Evolutionary conservation across 345 rosid genomes (phyloP), one percentile per base, ranked within the genome.

Genomic region (Carallia pectinifolia): DNA sequence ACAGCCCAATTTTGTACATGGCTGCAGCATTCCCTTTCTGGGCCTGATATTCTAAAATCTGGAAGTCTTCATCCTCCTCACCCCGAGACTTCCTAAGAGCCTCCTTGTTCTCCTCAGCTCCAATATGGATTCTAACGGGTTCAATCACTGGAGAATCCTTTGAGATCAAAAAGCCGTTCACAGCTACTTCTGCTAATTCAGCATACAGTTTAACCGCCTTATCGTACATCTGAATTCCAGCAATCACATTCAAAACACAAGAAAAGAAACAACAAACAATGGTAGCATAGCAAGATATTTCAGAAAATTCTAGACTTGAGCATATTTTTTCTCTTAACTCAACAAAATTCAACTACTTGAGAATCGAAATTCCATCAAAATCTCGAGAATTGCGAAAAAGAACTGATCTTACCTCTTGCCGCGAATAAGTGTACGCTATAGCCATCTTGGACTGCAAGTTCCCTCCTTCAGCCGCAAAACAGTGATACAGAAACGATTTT

Each of bases 51-150:
- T 92, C 98, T 82, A 90, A 79, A 67, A 92, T 90, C 87, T 96
- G 99, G 62, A 92, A 96, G 78, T 90, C 99, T 72, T 96, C 98
- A 69, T 96, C 98, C 18, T 96, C 95, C 78, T 96, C 99, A n/a
- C 99, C 99, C 39, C 87, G 85, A 0, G 89, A 92, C 75, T 92
- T 92, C 79, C 96, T 89, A 36, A 96, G 64, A 23, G 91, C 97
- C 19, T 87, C 97, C 83, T 92, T 96, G 71, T 96, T 96, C 81
- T 96, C 99, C 76, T 96, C 99, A 17, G 97, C 89, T 56, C 97
- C 99, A 65, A 73, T 89, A 66, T 96, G 99, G 63, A 92, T 90
- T 80, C 98, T 90, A 67, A 92, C 76, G 0, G 99, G 89, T 72
- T 96, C 98, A 52, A 92, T 84, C 40, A 90, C 98, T 0, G 94